phyloP scores from a whole-genome alignment of 768 basidiomycete species.

The Russula virescens region DNA sequence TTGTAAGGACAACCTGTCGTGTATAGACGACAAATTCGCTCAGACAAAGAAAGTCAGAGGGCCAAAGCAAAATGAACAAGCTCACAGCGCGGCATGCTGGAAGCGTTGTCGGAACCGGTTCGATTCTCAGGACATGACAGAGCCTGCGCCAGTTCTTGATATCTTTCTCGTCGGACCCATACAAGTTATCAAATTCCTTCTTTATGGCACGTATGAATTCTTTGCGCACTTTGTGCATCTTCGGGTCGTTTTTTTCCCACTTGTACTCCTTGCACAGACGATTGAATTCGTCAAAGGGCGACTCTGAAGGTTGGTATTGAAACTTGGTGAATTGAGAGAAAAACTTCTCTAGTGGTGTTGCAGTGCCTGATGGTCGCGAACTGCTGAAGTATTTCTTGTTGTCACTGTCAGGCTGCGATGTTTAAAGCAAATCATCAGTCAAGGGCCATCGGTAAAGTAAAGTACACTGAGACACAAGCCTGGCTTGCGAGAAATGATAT shows the following conservation, averaged over 20 bases:
- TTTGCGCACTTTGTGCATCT: neutral
- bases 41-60: neutral
- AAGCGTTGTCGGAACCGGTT: constrained; percentile 15
- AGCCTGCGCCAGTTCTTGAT: constrained; percentile 22
- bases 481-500: too few relatives aligned
- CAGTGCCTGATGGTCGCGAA: neutral
- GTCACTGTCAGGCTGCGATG: too few relatives aligned
- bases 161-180: constrained; percentile 22
- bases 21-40: neutral
- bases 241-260: neutral
- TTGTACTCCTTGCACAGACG: neutral
- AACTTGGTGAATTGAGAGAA: constrained; percentile 23
- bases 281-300: constrained; percentile 17
- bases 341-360: constrained; percentile 14
- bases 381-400: neutral
- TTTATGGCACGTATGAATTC: constrained; percentile 12
- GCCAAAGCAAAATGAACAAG: neutral
- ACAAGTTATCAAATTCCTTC: too few relatives aligned
- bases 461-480: neutral
- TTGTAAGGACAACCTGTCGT: neutral
- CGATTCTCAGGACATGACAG: constrained; percentile 20
- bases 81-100: constrained; percentile 1
- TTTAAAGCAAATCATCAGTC: too few relatives aligned
- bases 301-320: neutral
- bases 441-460: neutral